These are phyloP conservation scores for Phaeoacremonium minimum DNA, from an alignment of 2,329 filamentous ascomycete genomes.

Conservation along the genomic window DNA sequence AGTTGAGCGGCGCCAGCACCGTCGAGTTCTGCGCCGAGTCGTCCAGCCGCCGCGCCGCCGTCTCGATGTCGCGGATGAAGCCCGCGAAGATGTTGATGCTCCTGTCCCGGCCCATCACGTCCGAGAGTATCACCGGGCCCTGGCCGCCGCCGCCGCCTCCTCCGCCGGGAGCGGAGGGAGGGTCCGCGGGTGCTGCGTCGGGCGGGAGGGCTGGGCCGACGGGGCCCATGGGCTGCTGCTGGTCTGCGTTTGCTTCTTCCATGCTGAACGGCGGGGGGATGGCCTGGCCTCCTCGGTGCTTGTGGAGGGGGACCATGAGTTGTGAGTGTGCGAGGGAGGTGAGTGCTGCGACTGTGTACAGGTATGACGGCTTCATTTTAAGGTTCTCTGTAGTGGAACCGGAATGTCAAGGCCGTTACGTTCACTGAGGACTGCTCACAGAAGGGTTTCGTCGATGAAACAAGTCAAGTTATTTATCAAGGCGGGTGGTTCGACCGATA, in stretches of 20 bases:
- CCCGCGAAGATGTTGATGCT: constrained; percentile 81
- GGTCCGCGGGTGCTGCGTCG: constrained; percentile 10
- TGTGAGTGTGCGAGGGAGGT: constrained; percentile 2
- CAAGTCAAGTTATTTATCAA: too few relatives aligned
- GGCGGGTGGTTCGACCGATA: too few relatives aligned
- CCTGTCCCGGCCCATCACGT: constrained; percentile 77
- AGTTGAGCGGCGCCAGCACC: constrained; percentile 83
- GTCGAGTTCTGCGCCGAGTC: constrained; percentile 68
- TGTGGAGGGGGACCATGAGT: constrained; percentile 1
- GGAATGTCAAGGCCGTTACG: too few relatives aligned
- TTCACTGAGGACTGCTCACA: too few relatives aligned
- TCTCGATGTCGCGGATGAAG: constrained; percentile 70
- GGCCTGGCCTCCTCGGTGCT: constrained; percentile 4
- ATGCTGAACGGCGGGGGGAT: constrained; percentile 14
- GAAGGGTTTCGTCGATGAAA: too few relatives aligned
- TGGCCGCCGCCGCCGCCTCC: constrained; percentile 27
- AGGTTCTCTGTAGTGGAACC: constrained; percentile 1
- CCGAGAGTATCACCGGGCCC: constrained; percentile 66
- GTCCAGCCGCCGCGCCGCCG: constrained; percentile 65
- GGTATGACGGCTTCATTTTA: not conserved
- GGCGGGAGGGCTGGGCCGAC: constrained; percentile 18
- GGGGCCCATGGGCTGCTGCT: constrained; percentile 25
- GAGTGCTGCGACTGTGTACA: constrained; percentile 2
- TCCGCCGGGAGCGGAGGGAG: constrained; percentile 14
- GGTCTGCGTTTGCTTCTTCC: constrained; percentile 15